phyloP scores from a whole-genome alignment of 495 filamentous ascomycete species.

The Neurospora sp. region DNA sequence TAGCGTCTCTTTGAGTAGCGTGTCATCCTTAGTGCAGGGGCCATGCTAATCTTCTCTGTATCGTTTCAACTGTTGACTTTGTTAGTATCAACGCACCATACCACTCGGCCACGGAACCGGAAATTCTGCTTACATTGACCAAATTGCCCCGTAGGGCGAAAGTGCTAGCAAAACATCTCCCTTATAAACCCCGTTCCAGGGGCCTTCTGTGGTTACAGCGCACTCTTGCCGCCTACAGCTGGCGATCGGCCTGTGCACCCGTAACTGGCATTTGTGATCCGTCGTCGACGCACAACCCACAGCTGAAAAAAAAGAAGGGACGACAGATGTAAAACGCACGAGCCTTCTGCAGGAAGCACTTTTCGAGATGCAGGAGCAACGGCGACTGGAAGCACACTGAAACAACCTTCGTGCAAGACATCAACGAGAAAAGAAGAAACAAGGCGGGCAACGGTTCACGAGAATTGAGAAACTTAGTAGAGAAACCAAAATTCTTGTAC shows the following conservation, averaged over 20 bases:
- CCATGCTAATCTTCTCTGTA: slow-evolving; percentile 94
- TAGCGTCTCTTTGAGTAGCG: slow-evolving; percentile 93
- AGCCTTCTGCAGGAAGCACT: not conserved
- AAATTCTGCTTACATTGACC: slow-evolving; percentile 21
- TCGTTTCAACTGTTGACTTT: slow-evolving; percentile 20
- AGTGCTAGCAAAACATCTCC: not conserved
- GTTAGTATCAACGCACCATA: slow-evolving; percentile 13
- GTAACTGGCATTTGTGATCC: not conserved
- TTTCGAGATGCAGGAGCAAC: not conserved
- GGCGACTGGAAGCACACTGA: not conserved
- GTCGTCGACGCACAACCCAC: not conserved
- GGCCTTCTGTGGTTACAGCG: not conserved
- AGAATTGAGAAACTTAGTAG: not conserved
- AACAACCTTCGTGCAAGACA: not conserved
- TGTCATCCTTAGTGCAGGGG: slow-evolving; percentile 99
- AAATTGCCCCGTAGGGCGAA: slow-evolving; percentile 23
- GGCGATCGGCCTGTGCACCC: not conserved
- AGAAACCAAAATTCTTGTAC: not conserved
- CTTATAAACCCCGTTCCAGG: not conserved
- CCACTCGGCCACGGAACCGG: not conserved
- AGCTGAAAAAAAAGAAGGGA: not conserved
- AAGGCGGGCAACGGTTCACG: not conserved
- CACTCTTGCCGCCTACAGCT: not conserved
- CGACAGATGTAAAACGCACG: not conserved
- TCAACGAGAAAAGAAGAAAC: not conserved